phyloP scores from a whole-genome alignment of 1,284 basidiomycete species.

The Earliella scabrosa region DNA sequence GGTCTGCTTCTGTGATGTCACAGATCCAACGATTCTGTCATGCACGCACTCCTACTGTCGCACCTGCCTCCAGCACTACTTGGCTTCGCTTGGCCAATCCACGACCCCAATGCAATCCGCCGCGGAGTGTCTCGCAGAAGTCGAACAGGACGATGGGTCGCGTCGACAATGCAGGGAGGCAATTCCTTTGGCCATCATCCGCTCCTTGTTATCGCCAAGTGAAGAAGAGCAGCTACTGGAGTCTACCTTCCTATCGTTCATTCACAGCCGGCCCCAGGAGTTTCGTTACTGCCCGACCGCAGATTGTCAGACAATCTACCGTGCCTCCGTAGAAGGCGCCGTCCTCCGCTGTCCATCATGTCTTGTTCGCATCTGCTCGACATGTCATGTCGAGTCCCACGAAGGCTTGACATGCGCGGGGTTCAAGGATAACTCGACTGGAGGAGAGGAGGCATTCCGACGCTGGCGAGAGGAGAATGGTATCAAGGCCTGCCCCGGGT shows the following conservation, averaged over 20 bases:
- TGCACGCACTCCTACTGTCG: slow-evolving; percentile 57
- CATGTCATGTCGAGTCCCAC: slow-evolving; percentile 36
- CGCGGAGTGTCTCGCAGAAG: slow-evolving; percentile 41
- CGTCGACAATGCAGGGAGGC: slow-evolving; percentile 31
- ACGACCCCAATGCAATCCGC: slow-evolving; percentile 25
- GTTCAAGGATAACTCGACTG: slow-evolving; percentile 27
- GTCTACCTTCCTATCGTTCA: slow-evolving; percentile 43
- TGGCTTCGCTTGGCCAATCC: slow-evolving; percentile 35
- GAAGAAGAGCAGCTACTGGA: slow-evolving; percentile 45
- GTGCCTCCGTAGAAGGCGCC: slow-evolving; percentile 25
- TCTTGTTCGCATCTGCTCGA: slow-evolving; percentile 31
- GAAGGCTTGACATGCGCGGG: slow-evolving; percentile 36
- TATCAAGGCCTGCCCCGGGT: slow-evolving; percentile 41
- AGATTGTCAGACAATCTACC: slow-evolving; percentile 36
- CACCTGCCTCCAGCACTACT: slow-evolving; percentile 49
- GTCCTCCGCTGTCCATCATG: slow-evolving; percentile 35
- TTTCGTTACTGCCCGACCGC: slow-evolving; percentile 51
- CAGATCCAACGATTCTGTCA: slow-evolving; percentile 41
- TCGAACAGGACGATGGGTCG: neutral
- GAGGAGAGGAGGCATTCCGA: slow-evolving; percentile 28
- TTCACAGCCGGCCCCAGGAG: slow-evolving; percentile 42
- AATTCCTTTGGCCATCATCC: slow-evolving; percentile 44
- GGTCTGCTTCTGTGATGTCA: slow-evolving; percentile 44
- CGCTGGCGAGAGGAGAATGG: slow-evolving; percentile 35
- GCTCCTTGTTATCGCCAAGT: slow-evolving; percentile 41